These are phyloP conservation scores for Arthrobotrys pseudoclavata DNA, from an alignment of 2,329 filamentous ascomycete species.

Conservation along the genomic window DNA sequence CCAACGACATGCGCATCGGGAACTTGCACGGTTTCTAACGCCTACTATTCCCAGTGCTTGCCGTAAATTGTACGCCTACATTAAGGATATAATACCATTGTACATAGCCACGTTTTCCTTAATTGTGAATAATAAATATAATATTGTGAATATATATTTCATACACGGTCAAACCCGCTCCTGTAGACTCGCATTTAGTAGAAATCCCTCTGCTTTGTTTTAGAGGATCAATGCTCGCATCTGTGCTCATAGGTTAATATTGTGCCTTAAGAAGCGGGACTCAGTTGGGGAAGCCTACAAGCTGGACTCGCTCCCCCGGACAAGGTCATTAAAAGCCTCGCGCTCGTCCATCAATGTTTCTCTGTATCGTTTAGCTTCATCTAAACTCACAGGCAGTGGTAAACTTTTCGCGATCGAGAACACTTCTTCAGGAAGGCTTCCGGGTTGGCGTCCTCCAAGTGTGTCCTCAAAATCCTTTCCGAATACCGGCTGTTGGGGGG, in stretches of 20 bases:
- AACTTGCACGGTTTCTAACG: slow-evolving; percentile 28
- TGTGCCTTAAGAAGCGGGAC: no score
- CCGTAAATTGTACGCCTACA: neutral
- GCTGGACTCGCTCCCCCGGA: no score
- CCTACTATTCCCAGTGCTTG: slow-evolving; percentile 50
- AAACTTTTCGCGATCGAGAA: slow-evolving; percentile 59
- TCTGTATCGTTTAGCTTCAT: slow-evolving; percentile 66
- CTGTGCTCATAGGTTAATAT: no score
- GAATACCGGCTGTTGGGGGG: slow-evolving; percentile 41
- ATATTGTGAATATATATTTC: slow-evolving; percentile 13
- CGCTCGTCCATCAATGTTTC: slow-evolving; percentile 67
- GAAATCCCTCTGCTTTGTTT: no score
- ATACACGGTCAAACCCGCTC: no score
- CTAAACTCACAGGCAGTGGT: slow-evolving; percentile 63
- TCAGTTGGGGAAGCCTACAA: no score
- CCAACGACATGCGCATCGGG: slow-evolving; percentile 57
- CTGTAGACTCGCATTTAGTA: no score
- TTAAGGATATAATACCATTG: slow-evolving; percentile 30
- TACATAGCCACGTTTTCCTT: slow-evolving; percentile 34
- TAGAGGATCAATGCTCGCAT: no score
- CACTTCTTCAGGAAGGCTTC: slow-evolving; percentile 58
- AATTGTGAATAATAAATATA: slow-evolving; percentile 32
- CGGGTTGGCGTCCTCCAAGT: slow-evolving; percentile 2
- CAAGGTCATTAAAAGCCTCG: slow-evolving; percentile 50
- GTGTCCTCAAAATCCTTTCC: slow-evolving; percentile 22